Base-by-base conservation (phyloP, 148 eudicot genomes). In the Silene uniflora region DNA sequence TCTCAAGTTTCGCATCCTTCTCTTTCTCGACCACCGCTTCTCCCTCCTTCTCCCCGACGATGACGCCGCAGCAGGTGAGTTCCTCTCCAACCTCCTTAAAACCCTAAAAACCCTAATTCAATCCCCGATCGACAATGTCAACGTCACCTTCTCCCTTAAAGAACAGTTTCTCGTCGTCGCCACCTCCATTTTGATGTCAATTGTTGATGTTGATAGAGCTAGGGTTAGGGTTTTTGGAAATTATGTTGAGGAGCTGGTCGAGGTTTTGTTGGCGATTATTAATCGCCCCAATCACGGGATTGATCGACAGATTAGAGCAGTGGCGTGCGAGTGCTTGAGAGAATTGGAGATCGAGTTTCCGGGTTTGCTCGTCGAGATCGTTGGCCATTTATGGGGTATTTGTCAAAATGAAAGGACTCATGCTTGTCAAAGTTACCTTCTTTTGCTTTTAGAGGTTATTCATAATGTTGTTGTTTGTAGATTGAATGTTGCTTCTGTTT, bases 361-460 rank as follows among this genome's bases (percentile, higher is more conserved):
- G 11, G 83, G 96, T 60, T 82, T 95, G 81, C 70, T 92, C n/a
- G 84, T 89, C 0, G 92, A 88, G 32, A 80, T 88, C 16, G 89
- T 81, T 10, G 91, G 92, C 0, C 88, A 87, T 78, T 77, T 92
- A 75, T 92, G 97, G 98, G 88, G 84, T 6, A 70, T 95, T 71
- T 90, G 97, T 79, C 93, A 88, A 69, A 85, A 80, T 71, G 97
- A 95, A 85, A 80, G 96, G 27, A 90, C 97, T 46, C 98, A 95
- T 63, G 93, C 85, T 25, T 75, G 84, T 3, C 96, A 90, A 62
- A 85, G 89, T 63, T 95, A 95, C 71, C 62, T 88, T 5, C 65
- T 90, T 55, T 73, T 92, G 80, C 78, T 95, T 21, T 74, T 89
- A 2, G 78, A 83, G 78, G 88, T 89, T 0, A 79, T 90, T 59